Evolutionary conservation across 2,329 filamentous ascomycete genomes (phyloP).

Genomic region (Fusarium sp.): DNA sequence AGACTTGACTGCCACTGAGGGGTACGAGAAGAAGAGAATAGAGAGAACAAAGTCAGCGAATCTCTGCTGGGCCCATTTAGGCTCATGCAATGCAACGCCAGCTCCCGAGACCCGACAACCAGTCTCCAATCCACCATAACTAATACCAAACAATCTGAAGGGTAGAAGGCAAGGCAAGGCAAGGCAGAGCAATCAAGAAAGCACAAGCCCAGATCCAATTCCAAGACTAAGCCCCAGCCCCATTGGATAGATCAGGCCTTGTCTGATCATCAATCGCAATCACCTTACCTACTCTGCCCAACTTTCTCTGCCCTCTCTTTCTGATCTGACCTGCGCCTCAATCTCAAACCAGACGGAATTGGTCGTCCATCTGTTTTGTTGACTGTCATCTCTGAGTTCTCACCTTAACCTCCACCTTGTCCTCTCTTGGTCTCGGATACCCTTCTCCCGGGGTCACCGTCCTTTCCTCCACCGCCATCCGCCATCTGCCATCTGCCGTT

Average conservation of each 20-base stretch:
- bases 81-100: constrained; percentile 39
- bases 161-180: constrained; percentile 7
- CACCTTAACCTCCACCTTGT: neutral
- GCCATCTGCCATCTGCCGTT: constrained; percentile 31
- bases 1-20: neutral
- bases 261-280: constrained; percentile 8
- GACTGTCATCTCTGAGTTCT: neutral
- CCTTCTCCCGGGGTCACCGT: constrained; percentile 24
- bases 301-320: constrained; percentile 1
- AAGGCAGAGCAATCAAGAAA: constrained; percentile 4
- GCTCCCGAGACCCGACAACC: constrained; percentile 26
- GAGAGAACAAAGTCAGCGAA: constrained; percentile 20
- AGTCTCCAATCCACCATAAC: constrained; percentile 39
- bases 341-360: neutral
- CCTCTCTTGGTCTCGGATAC: constrained; percentile 10
- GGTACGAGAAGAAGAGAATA: constrained; percentile 6
- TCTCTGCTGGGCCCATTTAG: constrained; percentile 10
- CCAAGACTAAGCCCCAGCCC: constrained; percentile 14
- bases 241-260: constrained; percentile 9
- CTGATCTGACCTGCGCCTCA: neutral
- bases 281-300: constrained; percentile 1
- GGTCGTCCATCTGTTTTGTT: neutral
- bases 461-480: constrained; percentile 33
- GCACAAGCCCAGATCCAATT: constrained; percentile 27
- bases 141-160: constrained; percentile 32